These are phyloP conservation scores for Raphanus sativus DNA, from an alignment of 345 rosid species.

Conservation along the genomic window DNA sequence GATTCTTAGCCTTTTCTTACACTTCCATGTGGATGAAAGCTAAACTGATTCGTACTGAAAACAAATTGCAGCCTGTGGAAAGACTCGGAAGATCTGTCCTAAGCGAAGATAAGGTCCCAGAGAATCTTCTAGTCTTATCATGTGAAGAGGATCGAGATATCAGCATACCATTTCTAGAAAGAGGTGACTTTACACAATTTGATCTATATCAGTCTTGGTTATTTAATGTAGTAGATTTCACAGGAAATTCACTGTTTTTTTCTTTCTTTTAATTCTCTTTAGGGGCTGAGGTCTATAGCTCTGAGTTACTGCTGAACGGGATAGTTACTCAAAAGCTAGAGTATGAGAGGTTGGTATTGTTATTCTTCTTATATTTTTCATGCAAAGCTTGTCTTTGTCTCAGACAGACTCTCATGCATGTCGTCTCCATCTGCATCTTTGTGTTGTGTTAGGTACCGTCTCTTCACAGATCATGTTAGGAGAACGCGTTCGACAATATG, in stretches of 20 bases:
- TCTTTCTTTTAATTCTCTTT: slow-evolving; percentile 6
- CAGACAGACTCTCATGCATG: slow-evolving; percentile 10
- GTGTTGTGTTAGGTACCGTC: slow-evolving; percentile 55
- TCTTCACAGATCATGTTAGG: slow-evolving; percentile 65
- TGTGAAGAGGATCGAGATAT: slow-evolving; percentile 71
- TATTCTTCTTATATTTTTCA: neutral
- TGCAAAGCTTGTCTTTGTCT: neutral
- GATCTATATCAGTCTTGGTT: neutral
- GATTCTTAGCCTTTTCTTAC: neutral
- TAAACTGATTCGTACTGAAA: neutral
- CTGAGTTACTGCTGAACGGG: slow-evolving; percentile 82
- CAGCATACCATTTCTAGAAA: slow-evolving; percentile 70
- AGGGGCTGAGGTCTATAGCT: slow-evolving; percentile 79
- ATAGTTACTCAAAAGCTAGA: slow-evolving; percentile 86
- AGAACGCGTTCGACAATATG: slow-evolving; percentile 70
- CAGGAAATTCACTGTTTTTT: neutral
- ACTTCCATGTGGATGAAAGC: slow-evolving; percentile 5
- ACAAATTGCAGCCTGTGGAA: slow-evolving; percentile 58
- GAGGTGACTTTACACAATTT: slow-evolving; percentile 48
- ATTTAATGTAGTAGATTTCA: neutral
- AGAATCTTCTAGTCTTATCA: slow-evolving; percentile 71
- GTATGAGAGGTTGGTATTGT: slow-evolving; percentile 67
- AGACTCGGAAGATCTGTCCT: slow-evolving; percentile 71
- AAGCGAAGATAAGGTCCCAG: slow-evolving; percentile 52
- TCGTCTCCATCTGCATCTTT: neutral